Percentiles rank a stretch among this genome's conserved stretches.
phyloP scores from a whole-genome alignment of 1,284 basidiomycete genomes.

The Ganoderma resinaceum region DNA sequence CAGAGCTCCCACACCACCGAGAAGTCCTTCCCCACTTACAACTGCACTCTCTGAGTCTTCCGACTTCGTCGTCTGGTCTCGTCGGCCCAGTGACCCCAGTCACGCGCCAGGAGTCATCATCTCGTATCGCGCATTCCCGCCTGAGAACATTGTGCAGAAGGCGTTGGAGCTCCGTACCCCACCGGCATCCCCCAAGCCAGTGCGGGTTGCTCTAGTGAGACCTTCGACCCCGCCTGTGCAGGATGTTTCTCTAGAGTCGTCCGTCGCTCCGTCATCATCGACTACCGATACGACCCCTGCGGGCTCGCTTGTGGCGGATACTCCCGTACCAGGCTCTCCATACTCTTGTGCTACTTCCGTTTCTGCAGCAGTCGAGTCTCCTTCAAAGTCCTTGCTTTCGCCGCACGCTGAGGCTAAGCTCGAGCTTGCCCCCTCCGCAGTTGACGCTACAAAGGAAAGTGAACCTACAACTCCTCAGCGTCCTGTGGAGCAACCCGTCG shows the following conservation, averaged over 20 bases:
- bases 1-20: slow-evolving; percentile 17
- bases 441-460: slow-evolving; percentile 6
- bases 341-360: slow-evolving; percentile 67
- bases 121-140: slow-evolving; percentile 64
- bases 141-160: slow-evolving; percentile 56
- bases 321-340: slow-evolving; percentile 62
- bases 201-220: slow-evolving; percentile 14
- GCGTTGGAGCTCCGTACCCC: slow-evolving; percentile 62
- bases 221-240: slow-evolving; percentile 6
- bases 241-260: slow-evolving; percentile 24
- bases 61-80: slow-evolving; percentile 70
- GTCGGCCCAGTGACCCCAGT: slow-evolving; percentile 64
- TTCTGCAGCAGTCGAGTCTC: slow-evolving; percentile 44
- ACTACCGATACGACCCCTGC: slow-evolving; percentile 48
- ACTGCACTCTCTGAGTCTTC: slow-evolving; percentile 17
- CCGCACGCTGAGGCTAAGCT: slow-evolving; percentile 22
- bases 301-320: slow-evolving; percentile 51
- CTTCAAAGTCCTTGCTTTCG: slow-evolving; percentile 32
- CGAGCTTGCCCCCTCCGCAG: slow-evolving; percentile 14
- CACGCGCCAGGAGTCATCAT: slow-evolving; percentile 72
- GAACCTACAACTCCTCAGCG: slow-evolving; percentile 31
- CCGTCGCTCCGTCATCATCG: slow-evolving; percentile 39
- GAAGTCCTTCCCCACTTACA: slow-evolving; percentile 19
- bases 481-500: slow-evolving; percentile 16
- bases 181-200: slow-evolving; percentile 40